A percentile compares a stretch with the other conserved stretches of the same genome.
These are phyloP conservation scores for Amyloporia xantha DNA, from an alignment of 768 basidiomycete species.

Conservation along the genomic window DNA sequence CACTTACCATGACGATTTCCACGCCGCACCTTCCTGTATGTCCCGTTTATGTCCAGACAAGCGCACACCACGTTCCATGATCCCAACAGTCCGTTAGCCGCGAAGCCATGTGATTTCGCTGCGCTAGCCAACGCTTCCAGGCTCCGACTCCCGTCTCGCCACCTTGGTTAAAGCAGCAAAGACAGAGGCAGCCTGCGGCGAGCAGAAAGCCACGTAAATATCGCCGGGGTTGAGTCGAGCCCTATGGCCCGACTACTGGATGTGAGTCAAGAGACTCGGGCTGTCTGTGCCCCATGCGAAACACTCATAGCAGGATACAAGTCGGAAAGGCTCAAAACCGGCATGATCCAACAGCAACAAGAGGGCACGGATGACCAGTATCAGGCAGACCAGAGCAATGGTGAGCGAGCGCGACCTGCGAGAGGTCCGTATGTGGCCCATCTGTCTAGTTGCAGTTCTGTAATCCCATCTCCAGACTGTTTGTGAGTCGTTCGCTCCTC, in stretches of 20 bases:
- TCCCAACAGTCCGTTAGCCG: conserved; percentile 16
- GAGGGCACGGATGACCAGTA: conserved; percentile 8
- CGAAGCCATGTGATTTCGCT: conserved; percentile 51
- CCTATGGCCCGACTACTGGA: conserved; percentile 17
- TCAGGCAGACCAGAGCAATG: conserved; percentile 23
- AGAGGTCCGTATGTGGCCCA: conserved; percentile 33
- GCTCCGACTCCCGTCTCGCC: conserved; percentile 28
- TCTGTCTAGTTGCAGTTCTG: conserved; percentile 5
- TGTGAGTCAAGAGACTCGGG: conserved; percentile 40
- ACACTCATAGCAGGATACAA: conserved; percentile 25
- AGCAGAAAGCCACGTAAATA: conserved; percentile 41
- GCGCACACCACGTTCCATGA: conserved; percentile 16
- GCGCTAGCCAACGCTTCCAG: conserved; percentile 47
- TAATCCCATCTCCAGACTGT: conserved; percentile 21
- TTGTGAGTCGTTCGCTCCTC: conserved; percentile 36
- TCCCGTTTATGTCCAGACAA: conserved; percentile 16
- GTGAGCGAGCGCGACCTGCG: conserved; percentile 22
- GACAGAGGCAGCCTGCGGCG: conserved; percentile 41
- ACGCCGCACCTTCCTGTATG: conserved; percentile 30
- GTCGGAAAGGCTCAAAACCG: conserved; percentile 6
- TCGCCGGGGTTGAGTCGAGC: conserved; percentile 43
- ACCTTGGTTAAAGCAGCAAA: conserved; percentile 17
- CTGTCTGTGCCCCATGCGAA: conserved; percentile 34
- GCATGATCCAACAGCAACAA: neutral
- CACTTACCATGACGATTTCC: conserved; percentile 6